Base-by-base conservation (phyloP, 805 yeast species). In the Metschnikowia gruessii region DNA sequence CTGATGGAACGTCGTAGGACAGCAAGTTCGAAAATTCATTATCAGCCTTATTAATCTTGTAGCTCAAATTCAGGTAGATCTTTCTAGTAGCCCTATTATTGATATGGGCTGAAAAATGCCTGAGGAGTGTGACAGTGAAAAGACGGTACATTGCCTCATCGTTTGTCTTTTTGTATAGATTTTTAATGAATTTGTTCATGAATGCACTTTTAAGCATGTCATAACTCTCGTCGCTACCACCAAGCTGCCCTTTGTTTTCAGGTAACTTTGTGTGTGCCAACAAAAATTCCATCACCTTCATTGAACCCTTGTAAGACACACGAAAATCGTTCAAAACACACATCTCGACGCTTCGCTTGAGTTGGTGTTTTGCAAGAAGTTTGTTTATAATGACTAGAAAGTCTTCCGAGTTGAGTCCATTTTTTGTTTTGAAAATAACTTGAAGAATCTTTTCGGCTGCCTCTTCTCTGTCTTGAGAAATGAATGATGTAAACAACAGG, bases 401-500 rank as follows among this genome's bases (percentile, higher is more conserved):
- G 21, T 70, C 75, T 3, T 41, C 33, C 6, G 54, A 21, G 16
- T 53, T 50, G 5, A 68, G 41, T 1, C 71, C 72, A 16, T 56
- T 55, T 36, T 54, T 52, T 5, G 69, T 56, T 11, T 59, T 56
- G 43, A 65, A 54, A 9, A 72, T 66, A 8, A 62, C 52, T 46
- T 57, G 61, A 16, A 66, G 53, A 22, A 69, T 52, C 42, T 54
- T 59, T 34, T 65, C 65, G 0, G 72, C 62, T 4, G 63, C 68
- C 2, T 44, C 50, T 29, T 60, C 65, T 37, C 62, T 59, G 36
- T 60, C 57, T 42, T 60, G 65, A 12, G 33, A 22, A 31, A 66
- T 45, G 39, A 69, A 69, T 6, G 64, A 54, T 16, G 56, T 51
- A 39, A 70, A 64, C 26, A 72, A 53, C 50, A 61, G 62, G 4